Evolutionary conservation across 1,139 yeast genomes (phyloP).

Genomic region (Lodderomyces elongisporus): DNA sequence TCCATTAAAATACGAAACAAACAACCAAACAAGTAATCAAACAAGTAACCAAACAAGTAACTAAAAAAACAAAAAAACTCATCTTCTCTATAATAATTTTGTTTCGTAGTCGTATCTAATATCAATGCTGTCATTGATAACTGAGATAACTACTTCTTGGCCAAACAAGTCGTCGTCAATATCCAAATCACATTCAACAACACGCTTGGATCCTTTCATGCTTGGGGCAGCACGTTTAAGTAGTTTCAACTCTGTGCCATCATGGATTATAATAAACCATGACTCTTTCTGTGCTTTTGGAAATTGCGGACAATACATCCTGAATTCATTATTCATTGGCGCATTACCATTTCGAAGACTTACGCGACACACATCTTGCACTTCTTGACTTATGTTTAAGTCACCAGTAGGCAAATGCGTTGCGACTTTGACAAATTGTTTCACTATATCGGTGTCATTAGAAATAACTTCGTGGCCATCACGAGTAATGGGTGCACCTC

Average conservation of each 20-base stretch:
- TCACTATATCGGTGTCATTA: not conserved
- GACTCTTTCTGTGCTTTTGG: conserved; percentile 91
- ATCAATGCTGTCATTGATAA: conserved; percentile 67
- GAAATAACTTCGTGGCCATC: conserved; percentile 10
- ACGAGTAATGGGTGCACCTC: conserved; percentile 25
- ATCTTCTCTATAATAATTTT: conserved; percentile 5
- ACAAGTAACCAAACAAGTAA: not conserved
- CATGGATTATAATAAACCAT: conserved; percentile 76
- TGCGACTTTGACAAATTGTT: conserved; percentile 38
- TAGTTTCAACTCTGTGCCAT: conserved; percentile 46
- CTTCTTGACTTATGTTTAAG: conserved; percentile 28
- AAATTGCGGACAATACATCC: conserved; percentile 71
- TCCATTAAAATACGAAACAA: no score
- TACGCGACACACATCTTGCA: conserved; percentile 34
- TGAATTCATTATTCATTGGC: conserved; percentile 55
- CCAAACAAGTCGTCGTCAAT: conserved; percentile 50
- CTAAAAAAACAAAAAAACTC: not conserved
- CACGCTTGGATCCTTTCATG: conserved; percentile 39
- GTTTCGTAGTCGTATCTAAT: conserved; percentile 28
- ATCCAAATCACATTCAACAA: conserved; percentile 38
- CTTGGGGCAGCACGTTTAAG: conserved; percentile 68
- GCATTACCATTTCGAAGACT: conserved; percentile 49
- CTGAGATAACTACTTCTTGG: conserved; percentile 35
- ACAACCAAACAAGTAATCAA: no score
- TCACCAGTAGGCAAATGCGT: conserved; percentile 48